phyloP scores from a whole-genome alignment of 148 eudicot species.

The Limonium bicolor region DNA sequence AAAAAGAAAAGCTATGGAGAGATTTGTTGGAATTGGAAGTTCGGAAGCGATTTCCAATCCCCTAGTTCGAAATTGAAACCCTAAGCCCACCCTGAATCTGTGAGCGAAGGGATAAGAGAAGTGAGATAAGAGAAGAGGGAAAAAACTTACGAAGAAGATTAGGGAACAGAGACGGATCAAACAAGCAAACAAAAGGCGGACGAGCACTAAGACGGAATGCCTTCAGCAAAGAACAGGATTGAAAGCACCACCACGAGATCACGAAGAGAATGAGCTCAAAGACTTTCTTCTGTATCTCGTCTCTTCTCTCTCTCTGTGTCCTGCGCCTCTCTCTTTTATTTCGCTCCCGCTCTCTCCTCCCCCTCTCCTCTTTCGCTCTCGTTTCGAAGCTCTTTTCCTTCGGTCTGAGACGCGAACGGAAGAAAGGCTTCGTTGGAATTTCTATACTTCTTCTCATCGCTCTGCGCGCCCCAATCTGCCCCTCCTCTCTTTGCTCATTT shows the following conservation, averaged over 20 bases:
- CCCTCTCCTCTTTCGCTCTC: neutral
- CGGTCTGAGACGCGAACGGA: constrained; percentile 1
- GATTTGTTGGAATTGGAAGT: too few relatives aligned
- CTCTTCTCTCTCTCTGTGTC: neutral
- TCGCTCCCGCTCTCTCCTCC: neutral
- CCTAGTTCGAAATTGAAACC: neutral
- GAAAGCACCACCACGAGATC: neutral
- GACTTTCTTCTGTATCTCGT: neutral
- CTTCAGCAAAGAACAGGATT: too few relatives aligned
- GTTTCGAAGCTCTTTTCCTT: neutral
- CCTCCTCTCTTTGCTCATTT: too few relatives aligned
- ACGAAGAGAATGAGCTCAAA: constrained; percentile 1
- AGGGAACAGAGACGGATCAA: constrained; percentile 1
- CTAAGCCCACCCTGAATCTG: neutral
- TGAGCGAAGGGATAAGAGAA: too few relatives aligned
- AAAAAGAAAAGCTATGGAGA: too few relatives aligned
- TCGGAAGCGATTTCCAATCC: too few relatives aligned
- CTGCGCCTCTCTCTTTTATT: neutral
- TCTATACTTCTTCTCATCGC: too few relatives aligned
- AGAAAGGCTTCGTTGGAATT: neutral
- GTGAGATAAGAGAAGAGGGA: neutral
- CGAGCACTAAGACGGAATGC: neutral
- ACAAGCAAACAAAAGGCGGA: neutral
- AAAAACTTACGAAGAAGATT: constrained; percentile 3
- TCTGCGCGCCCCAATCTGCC: too few relatives aligned